These are phyloP conservation scores for Venturiaceae sp. DNA, from an alignment of 2,329 filamentous ascomycete genomes.

Conservation along the genomic window DNA sequence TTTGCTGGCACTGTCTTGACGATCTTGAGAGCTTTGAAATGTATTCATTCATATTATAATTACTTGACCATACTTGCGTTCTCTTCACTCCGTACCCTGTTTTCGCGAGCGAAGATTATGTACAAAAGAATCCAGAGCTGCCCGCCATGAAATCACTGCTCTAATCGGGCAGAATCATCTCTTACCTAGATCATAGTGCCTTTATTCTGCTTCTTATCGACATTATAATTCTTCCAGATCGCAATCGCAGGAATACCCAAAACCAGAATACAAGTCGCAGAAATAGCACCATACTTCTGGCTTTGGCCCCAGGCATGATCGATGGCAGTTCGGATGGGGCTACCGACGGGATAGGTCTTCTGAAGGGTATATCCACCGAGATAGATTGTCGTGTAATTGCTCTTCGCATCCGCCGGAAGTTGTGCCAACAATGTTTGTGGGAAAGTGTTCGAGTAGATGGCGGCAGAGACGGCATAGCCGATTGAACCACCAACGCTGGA, in stretches of 20 bases:
- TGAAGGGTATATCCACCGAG: conserved; percentile 3
- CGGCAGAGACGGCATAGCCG: conserved; percentile 20
- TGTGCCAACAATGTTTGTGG: not conserved
- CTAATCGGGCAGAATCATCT: too few relatives aligned
- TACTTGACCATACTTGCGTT: too few relatives aligned
- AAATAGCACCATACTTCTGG: conserved; percentile 3
- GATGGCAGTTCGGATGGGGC: conserved; percentile 5
- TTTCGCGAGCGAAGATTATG: too few relatives aligned
- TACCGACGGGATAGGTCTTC: conserved; percentile 5
- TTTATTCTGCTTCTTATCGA: conserved; percentile 12
- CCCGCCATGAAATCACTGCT: too few relatives aligned
- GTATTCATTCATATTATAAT: too few relatives aligned
- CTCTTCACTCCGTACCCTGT: too few relatives aligned
- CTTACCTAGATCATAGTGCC: conserved; percentile 9
- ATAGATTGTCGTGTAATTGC: conserved; percentile 7
- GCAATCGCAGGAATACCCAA: conserved; percentile 3
- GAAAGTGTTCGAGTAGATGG: conserved; percentile 23
- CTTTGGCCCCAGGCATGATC: conserved; percentile 6
- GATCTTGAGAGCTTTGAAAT: too few relatives aligned
- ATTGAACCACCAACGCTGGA: conserved; percentile 20
- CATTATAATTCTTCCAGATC: conserved; percentile 7
- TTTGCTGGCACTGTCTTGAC: too few relatives aligned
- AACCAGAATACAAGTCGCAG: conserved; percentile 6
- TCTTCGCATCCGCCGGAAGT: conserved; percentile 4
- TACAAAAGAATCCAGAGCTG: too few relatives aligned